These are phyloP conservation scores for Schrenkiella parvula DNA, from an alignment of 345 rosid genomes.

Conservation along the genomic window DNA sequence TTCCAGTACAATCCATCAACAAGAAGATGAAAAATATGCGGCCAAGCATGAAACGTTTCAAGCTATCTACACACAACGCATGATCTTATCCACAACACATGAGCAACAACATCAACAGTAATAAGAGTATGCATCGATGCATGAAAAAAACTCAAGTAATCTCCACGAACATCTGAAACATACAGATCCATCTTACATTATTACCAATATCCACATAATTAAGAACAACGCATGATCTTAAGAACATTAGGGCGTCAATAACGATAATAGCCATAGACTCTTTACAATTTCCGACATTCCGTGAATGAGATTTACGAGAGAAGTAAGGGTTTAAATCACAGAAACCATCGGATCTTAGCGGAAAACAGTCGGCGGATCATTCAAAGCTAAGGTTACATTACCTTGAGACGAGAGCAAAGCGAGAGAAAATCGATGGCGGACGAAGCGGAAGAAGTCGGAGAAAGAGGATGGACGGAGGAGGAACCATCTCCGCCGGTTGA, in stretches of 20 bases:
- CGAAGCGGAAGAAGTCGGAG: constrained; percentile 41
- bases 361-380: not conserved
- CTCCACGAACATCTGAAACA: not conserved
- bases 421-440: constrained; percentile 88
- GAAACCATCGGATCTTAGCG: not conserved
- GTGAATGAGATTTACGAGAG: not conserved
- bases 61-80: not conserved
- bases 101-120: not conserved
- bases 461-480: constrained; percentile 19
- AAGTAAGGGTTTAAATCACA: not conserved
- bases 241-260: not conserved
- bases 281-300: not conserved
- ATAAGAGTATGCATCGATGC: not conserved
- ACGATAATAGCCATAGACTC: not conserved
- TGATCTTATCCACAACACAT: not conserved
- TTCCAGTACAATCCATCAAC: not conserved
- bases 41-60: not conserved
- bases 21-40: not conserved
- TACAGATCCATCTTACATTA: constrained; percentile 1
- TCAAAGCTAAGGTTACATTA: constrained; percentile 1
- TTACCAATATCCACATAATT: not conserved
- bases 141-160: not conserved
- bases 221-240: not conserved
- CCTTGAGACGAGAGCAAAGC: constrained; percentile 92
- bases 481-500: constrained; percentile 30